Percentiles rank a stretch among this genome's conserved stretches.
Conservation (phyloP, 2,329 filamentous ascomycete species). For the Parastagonospora nodorum region DNA sequence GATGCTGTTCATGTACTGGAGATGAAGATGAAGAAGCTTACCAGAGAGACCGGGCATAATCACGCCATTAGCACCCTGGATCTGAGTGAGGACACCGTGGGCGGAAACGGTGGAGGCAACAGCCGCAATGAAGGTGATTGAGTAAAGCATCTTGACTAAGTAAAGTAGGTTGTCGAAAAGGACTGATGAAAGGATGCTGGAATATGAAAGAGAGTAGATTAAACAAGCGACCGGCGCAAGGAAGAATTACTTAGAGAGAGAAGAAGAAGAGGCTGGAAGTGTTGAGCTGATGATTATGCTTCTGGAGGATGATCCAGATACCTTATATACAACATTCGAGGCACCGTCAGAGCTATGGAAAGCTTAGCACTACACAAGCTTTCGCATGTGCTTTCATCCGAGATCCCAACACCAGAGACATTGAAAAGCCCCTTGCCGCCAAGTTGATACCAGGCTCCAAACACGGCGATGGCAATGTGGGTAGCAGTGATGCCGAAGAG, state of each 20-base stretch:
- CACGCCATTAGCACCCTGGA: conserved; percentile 66
- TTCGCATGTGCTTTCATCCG: conserved; percentile 15
- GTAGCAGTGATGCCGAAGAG: conserved; percentile 28
- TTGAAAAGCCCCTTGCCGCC: not conserved
- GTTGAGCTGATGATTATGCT: conserved; percentile 33
- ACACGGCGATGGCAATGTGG: conserved; percentile 11
- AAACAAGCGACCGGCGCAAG: conserved; percentile 46
- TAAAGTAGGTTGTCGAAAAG: conserved; percentile 11
- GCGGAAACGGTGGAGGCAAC: conserved; percentile 55
- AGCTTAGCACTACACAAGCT: conserved; percentile 42
- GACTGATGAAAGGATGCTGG: not conserved
- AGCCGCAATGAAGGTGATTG: conserved; percentile 53
- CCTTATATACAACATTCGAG: conserved; percentile 34
- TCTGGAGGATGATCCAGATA: conserved; percentile 10
- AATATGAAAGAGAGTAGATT: conserved; percentile 9
- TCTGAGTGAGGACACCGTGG: conserved; percentile 63
- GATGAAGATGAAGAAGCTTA: conserved; percentile 26
- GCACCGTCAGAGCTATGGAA: conserved; percentile 10
- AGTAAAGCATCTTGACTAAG: conserved; percentile 55
- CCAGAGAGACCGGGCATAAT: conserved; percentile 65
- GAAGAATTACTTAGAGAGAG: conserved; percentile 34
- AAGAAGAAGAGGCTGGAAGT: conserved; percentile 34
- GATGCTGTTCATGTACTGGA: not conserved
- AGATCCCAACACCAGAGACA: conserved; percentile 4
- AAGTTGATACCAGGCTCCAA: conserved; percentile 10